These are phyloP conservation scores for Penicillium coffeae DNA, from an alignment of 495 filamentous ascomycete genomes.

Conservation along the genomic window DNA sequence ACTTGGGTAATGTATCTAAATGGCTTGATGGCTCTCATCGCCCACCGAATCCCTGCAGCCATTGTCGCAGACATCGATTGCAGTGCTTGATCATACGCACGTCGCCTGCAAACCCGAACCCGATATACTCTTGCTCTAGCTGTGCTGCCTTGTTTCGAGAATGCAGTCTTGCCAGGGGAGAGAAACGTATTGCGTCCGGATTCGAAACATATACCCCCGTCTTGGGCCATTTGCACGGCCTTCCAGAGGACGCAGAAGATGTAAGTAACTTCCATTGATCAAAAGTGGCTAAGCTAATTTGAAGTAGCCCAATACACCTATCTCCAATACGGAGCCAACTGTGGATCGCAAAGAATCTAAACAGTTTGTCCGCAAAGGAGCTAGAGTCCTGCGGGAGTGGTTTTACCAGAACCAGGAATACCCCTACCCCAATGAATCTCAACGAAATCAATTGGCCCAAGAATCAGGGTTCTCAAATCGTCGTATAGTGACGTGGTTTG, in stretches of 20 bases:
- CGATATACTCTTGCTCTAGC: constrained; percentile 64
- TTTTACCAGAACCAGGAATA: constrained; percentile 42
- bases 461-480: constrained; percentile 37
- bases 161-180: constrained; percentile 60
- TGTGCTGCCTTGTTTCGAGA: constrained; percentile 71
- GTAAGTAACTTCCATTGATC: neutral
- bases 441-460: constrained; percentile 26
- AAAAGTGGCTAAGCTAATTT: neutral
- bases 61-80: constrained; percentile 41
- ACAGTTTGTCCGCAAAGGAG: constrained; percentile 59
- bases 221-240: constrained; percentile 37
- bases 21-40: constrained; percentile 44
- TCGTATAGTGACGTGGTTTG: constrained; percentile 40
- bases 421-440: constrained; percentile 36
- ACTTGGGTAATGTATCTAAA: constrained; percentile 29
- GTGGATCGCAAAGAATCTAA: constrained; percentile 40
- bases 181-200: constrained; percentile 39
- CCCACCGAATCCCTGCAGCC: constrained; percentile 35
- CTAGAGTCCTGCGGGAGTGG: constrained; percentile 39
- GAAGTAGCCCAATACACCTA: neutral
- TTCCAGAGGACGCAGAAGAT: constrained; percentile 31
- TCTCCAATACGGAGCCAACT: neutral
- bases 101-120: constrained; percentile 45
- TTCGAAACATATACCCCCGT: constrained; percentile 47
- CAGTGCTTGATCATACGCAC: constrained; percentile 47